Percentiles rank a stretch among this genome's conserved stretches.
Evolutionary conservation across 1,284 basidiomycete genomes (phyloP).

Genomic region (Apiotrichum mycotoxinovorans): DNA sequence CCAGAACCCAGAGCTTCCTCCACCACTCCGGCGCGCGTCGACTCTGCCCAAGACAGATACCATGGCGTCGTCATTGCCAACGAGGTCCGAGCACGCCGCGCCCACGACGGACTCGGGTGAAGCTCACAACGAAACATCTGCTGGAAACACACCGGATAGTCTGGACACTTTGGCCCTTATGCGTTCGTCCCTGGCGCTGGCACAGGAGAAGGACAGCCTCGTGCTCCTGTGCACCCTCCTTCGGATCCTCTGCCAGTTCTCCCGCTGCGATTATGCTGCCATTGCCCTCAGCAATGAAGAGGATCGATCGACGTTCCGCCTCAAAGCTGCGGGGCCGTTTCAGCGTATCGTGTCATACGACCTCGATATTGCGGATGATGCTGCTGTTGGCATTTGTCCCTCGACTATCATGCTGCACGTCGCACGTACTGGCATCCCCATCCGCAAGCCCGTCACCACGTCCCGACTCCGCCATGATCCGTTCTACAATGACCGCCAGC

Average conservation of each 20-base stretch:
- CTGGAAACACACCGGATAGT: neutral
- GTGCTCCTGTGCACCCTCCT: conserved; percentile 34
- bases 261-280: conserved; percentile 39
- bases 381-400: conserved; percentile 27
- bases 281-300: conserved; percentile 31
- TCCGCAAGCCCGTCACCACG: conserved; percentile 19
- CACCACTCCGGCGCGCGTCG: conserved; percentile 7
- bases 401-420: conserved; percentile 36
- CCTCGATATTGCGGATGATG: conserved; percentile 24
- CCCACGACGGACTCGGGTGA: neutral
- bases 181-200: conserved; percentile 36
- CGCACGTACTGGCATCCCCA: conserved; percentile 28
- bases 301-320: conserved; percentile 22
- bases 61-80: neutral
- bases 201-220: conserved; percentile 36
- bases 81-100: neutral
- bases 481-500: conserved; percentile 31
- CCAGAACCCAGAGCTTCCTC: neutral
- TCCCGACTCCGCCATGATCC: conserved; percentile 27
- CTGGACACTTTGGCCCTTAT: conserved; percentile 28
- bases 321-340: conserved; percentile 35
- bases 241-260: conserved; percentile 35
- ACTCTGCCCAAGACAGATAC: conserved; percentile 11
- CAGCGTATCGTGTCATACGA: conserved; percentile 32
- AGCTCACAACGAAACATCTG: neutral